Conservation (phyloP, 192 early-diverging fungal species). For the Entomortierella lignicola region DNA sequence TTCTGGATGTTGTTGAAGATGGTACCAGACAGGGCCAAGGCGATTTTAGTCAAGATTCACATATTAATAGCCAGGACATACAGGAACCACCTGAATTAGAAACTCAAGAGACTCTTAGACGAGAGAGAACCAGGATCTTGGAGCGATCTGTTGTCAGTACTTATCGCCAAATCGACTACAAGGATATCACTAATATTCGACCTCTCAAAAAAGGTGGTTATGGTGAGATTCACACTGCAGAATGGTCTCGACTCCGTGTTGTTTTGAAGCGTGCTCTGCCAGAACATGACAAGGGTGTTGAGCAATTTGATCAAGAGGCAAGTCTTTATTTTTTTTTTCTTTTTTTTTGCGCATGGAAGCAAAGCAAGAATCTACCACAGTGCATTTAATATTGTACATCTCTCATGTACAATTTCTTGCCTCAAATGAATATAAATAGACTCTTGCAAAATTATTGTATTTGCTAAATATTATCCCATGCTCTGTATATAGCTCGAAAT, state of each 20-base stretch:
- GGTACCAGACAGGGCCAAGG: not conserved
- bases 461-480: too few relatives aligned
- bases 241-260: conserved; percentile 45
- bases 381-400: not conserved
- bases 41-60: not conserved
- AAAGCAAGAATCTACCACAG: not conserved
- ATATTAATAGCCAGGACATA: not conserved
- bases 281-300: conserved; percentile 19
- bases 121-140: conserved; percentile 41
- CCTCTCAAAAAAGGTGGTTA: conserved; percentile 42
- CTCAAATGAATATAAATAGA: not conserved
- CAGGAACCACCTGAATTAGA: conserved; percentile 16
- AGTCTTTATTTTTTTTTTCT: too few relatives aligned
- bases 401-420: not conserved
- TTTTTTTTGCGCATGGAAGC: too few relatives aligned
- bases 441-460: not conserved
- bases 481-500: conserved; percentile 51
- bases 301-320: conserved; percentile 52
- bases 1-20: conserved; percentile 12
- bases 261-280: conserved; percentile 39
- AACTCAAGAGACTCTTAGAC: conserved; percentile 39
- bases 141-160: conserved; percentile 27
- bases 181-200: conserved; percentile 38
- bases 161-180: conserved; percentile 30
- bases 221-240: conserved; percentile 48